Conservation (phyloP, 805 yeast species). For the Clavispora phyllophila region DNA sequence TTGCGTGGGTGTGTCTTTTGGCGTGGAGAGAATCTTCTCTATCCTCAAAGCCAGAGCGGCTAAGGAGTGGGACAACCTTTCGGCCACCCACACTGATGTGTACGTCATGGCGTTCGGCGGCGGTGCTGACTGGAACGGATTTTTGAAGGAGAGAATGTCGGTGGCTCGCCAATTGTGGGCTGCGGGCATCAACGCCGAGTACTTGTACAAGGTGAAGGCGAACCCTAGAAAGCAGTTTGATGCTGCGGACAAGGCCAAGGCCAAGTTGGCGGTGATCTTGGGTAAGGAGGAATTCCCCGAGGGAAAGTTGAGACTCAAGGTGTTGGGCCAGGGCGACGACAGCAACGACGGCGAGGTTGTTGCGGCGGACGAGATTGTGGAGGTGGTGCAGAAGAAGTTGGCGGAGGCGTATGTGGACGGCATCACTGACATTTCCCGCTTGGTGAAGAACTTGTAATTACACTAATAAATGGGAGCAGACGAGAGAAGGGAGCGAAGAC, state of each 20-base stretch:
- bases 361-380: slow-evolving; percentile 54
- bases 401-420: slow-evolving; percentile 44
- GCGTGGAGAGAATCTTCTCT: slow-evolving; percentile 92
- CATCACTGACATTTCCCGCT: slow-evolving; percentile 57
- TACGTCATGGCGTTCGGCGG: slow-evolving; percentile 98
- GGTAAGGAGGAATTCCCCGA: slow-evolving; percentile 90
- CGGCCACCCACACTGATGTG: slow-evolving; percentile 88
- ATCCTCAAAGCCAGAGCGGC: slow-evolving; percentile 73
- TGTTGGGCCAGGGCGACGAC: slow-evolving; percentile 83
- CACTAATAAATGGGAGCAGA: not conserved
- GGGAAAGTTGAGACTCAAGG: slow-evolving; percentile 81
- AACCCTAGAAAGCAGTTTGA: slow-evolving; percentile 95
- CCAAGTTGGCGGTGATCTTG: slow-evolving; percentile 83
- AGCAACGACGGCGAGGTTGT: slow-evolving; percentile 80
- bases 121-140: slow-evolving; percentile 94
- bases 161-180: slow-evolving; percentile 81
- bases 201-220: slow-evolving; percentile 86
- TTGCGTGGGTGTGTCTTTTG: slow-evolving; percentile 95
- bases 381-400: slow-evolving; percentile 38
- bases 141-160: slow-evolving; percentile 84
- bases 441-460: slow-evolving; percentile 49
- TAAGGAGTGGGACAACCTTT: slow-evolving; percentile 52
- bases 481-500: not conserved
- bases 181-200: slow-evolving; percentile 87
- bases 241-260: slow-evolving; percentile 93